Evolutionary conservation across 2,329 filamentous ascomycete genomes (phyloP), one percentile per base, ranked within the genome.

Genomic region (Neoscytalidium dimidiatum): DNA sequence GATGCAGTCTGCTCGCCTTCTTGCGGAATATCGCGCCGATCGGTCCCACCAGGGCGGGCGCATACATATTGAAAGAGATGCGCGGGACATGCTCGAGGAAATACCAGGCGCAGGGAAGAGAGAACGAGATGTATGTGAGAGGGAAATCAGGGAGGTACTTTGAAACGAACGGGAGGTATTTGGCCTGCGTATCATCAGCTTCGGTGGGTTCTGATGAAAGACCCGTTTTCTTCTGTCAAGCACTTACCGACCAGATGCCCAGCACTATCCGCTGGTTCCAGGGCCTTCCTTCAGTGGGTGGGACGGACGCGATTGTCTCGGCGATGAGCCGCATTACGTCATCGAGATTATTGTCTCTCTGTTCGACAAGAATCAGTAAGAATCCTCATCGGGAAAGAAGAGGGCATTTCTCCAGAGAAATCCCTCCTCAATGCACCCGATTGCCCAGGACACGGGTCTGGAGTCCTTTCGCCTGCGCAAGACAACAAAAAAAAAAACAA

Each of bases 251-350:
- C 94, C 94, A 97, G 74, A 89, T 90, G 49, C 94, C 94, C 1
- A 97, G 81, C 0, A 96, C 81, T 58, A 97, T 83, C 29, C 94
- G 86, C 65, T 88, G 79, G 28, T 84, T 81, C 94, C 94, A 97
- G 4, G 87, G 85, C 38, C 78, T 78, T 21, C 77, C 75, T 13
- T 77, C 66, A 68, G 81, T 68, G 73, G 68, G 78, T 64, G 66
- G 76, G 73, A 31, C 88, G 82, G 31, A 85, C 77, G 58, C 79
- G 17, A 97, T 80, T 0, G 90, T 87, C 62, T 85, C 79, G 9
- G 87, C 86, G 33, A 94, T 88, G 52, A 88, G 81, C 38, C 84
- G 78, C 75, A 97, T 88, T n/a, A 97, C 83, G 46, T 87, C 83
- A 17, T 88, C 84, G 0, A 90, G 80, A 68, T 91, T 81, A 72